These are phyloP conservation scores for Silene vulgaris DNA, from an alignment of 179 eudicot species.

Conservation along the genomic window DNA sequence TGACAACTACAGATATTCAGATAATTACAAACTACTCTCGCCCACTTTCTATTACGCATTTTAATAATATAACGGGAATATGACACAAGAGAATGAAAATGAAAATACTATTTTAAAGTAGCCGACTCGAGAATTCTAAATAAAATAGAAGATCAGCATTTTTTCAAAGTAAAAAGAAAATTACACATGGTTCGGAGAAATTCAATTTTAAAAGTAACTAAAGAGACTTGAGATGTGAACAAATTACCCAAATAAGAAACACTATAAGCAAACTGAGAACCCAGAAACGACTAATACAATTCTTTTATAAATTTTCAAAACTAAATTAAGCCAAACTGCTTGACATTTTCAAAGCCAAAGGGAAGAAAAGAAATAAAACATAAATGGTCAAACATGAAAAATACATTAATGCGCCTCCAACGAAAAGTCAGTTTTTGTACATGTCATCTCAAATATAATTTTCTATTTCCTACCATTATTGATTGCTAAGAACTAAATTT, in stretches of 20 bases:
- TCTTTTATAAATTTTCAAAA: not conserved
- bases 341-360: conserved; percentile 5
- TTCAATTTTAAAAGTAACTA: not conserved
- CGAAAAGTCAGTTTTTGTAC: not conserved
- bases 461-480: conserved; percentile 12
- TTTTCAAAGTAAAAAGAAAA: not conserved
- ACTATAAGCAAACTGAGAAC: not conserved
- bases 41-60: conserved; percentile 16
- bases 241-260: not conserved
- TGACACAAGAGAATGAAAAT: not conserved
- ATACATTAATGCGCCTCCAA: not conserved
- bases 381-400: not conserved
- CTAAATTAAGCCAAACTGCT: not conserved
- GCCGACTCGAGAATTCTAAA: not conserved
- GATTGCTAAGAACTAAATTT: conserved; percentile 3
- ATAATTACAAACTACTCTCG: conserved; percentile 27
- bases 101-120: no score
- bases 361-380: not conserved
- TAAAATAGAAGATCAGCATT: not conserved
- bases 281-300: not conserved
- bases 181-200: not conserved
- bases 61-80: not conserved
- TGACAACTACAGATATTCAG: conserved; percentile 31
- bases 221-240: not conserved
- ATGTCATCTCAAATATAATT: not conserved